These are phyloP conservation scores for Aspergillus sp. DNA, from an alignment of 2,329 filamentous ascomycete genomes.

Conservation along the genomic window DNA sequence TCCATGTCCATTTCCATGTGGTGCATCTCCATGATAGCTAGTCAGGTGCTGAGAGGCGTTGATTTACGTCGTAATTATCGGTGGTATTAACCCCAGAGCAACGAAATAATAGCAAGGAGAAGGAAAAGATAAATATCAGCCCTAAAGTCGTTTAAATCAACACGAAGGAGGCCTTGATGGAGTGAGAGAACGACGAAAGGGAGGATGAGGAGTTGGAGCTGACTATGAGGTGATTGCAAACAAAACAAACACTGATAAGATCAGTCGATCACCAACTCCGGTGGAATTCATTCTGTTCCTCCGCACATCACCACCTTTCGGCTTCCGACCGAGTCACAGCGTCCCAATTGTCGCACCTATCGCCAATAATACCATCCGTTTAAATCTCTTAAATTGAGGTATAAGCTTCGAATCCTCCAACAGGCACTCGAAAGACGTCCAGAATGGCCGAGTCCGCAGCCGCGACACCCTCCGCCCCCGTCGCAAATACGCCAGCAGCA, in stretches of 20 bases:
- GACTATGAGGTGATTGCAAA: slow-evolving; percentile 32
- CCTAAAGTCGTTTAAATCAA: background rate
- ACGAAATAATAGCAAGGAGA: background rate
- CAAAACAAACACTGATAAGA: slow-evolving; percentile 35
- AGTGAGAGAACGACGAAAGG: background rate
- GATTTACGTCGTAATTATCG: too few species aligned
- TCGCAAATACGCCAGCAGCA: slow-evolving; percentile 10
- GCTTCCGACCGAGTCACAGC: background rate
- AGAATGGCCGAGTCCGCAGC: slow-evolving; percentile 45
- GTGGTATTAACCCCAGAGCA: background rate
- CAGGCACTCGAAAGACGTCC: background rate
- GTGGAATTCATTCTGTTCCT: slow-evolving; percentile 6
- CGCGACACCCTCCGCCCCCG: slow-evolving; percentile 12
- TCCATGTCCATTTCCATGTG: slow-evolving; percentile 45
- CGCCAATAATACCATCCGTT: background rate
- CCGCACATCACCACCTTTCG: background rate
- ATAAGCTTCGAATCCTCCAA: background rate
- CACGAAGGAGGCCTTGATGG: background rate
- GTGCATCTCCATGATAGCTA: slow-evolving; percentile 38
- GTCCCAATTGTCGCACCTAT: background rate
- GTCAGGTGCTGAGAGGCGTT: background rate
- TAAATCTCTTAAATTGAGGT: background rate
- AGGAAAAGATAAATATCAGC: background rate
- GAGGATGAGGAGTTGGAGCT: background rate
- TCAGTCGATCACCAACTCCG: slow-evolving; percentile 10